Evolutionary conservation across 805 yeast genomes (phyloP), one percentile per base, ranked within the genome.

Genomic region (Ogataea minuta): DNA sequence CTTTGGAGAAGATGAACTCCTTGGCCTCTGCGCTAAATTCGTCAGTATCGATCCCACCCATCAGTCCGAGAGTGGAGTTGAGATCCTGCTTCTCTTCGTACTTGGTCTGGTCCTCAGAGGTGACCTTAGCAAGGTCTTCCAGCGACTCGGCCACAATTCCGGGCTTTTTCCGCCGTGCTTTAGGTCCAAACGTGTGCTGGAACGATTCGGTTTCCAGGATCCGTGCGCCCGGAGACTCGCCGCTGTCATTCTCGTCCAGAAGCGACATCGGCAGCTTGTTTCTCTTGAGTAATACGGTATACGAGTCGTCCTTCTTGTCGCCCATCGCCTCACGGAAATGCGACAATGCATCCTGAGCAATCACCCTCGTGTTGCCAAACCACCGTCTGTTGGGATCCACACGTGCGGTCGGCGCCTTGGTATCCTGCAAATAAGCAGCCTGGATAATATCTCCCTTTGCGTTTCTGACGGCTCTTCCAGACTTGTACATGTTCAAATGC

Each of bases 341-440:
- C 20, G 84, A 71, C 55, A 91, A 70, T 2, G 98, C 96, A 71
- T 93, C 96, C 63, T 91, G 99, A 4, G 97, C 91, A 57, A 91
- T 91, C 28, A 91, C 99, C 59, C 99, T 78, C 10, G 99, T 88
- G 66, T 89, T 93, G 34, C 96, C 96, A 60, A 93, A 93, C 99
- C 98, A 91, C 59, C 95, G 79, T 63, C 96, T 78, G 63, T 91
- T 91, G 6, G 99, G 98, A 59, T 87, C 96, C 30, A 91, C 95
- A 45, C 99, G 74, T 2, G 98, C 98, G 48, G 71, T 78, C 10
- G 98, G 98, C 20, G 85, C 72, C 47, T 88, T 90, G 4, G 88
- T 80, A 51, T 85, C 81, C 62, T 91, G 99, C 42, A 91, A 74
- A 20, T 79, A 81, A 13, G 98, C 97, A 30, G 95, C 96, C 58